A percentile compares a stretch with the other conserved stretches of the same genome.
Conservation (phyloP, 371 early-diverging fungal species). For the Mucor racemosus region DNA sequence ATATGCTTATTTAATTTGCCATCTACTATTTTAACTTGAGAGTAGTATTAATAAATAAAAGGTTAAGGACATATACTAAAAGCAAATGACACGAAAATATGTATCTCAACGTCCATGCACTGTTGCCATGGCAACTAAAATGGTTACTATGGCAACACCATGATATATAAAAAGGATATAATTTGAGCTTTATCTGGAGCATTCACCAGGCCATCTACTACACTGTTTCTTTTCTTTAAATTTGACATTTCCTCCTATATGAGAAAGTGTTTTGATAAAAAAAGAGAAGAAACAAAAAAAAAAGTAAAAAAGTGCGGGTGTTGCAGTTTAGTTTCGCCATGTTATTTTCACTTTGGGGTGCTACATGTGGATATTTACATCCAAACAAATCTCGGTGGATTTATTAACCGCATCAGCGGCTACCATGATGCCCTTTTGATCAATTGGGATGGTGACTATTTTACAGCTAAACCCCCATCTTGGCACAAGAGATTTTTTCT, state of each 20-base stretch:
- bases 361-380: no score
- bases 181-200: slow-evolving; percentile 34
- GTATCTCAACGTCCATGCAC: not conserved
- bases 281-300: slow-evolving; percentile 6
- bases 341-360: no score
- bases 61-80: slow-evolving; percentile 18
- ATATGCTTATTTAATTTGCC: not conserved
- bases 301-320: not conserved
- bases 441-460: not conserved
- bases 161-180: slow-evolving; percentile 44
- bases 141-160: not conserved
- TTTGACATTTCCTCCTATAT: not conserved
- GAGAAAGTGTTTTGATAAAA: not conserved
- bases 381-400: not conserved
- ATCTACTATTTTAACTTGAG: slow-evolving; percentile 25
- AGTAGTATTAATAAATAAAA: slow-evolving; percentile 28
- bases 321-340: not conserved
- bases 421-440: not conserved
- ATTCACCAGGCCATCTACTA: slow-evolving; percentile 22
- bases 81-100: not conserved
- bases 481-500: slow-evolving; percentile 8
- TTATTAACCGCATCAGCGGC: not conserved
- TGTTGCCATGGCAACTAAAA: not conserved
- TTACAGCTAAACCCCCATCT: not conserved
- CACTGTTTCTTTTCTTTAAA: slow-evolving; percentile 6